Conservation (phyloP, 108 stramenopile genomes). For the Cafeteria roenbergensis region DNA sequence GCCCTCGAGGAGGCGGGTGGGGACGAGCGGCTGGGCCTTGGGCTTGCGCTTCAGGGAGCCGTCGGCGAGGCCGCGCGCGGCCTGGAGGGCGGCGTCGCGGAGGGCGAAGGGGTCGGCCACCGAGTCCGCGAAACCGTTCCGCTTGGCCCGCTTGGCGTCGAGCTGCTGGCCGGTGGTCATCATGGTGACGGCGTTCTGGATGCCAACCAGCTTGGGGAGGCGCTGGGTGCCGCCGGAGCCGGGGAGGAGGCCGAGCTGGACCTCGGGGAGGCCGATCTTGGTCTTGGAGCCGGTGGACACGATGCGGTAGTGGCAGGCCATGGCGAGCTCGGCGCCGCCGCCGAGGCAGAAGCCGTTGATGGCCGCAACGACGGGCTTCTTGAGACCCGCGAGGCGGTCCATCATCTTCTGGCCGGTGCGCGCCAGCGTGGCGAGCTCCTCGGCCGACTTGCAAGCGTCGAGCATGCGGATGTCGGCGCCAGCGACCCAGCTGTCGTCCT, state of each 20-base stretch:
- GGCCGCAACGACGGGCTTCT: slow-evolving; percentile 78
- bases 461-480: slow-evolving; percentile 98
- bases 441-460: slow-evolving; percentile 58
- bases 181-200: slow-evolving; percentile 59
- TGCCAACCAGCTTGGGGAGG: slow-evolving; percentile 70
- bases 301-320: slow-evolving; percentile 94
- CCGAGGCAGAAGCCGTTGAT: slow-evolving; percentile 90
- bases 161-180: slow-evolving; percentile 59
- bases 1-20: slow-evolving; percentile 73
- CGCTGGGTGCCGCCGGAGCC: slow-evolving; percentile 97
- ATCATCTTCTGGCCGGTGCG: slow-evolving; percentile 64
- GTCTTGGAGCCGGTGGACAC: slow-evolving; percentile 76
- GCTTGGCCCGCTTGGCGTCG: slow-evolving; percentile 62
- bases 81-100: slow-evolving; percentile 64
- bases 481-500: slow-evolving; percentile 88
- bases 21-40: slow-evolving; percentile 61
- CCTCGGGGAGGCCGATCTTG: slow-evolving; percentile 86
- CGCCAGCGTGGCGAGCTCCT: slow-evolving; percentile 61
- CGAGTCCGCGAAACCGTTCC: slow-evolving; percentile 88
- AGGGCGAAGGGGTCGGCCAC: slow-evolving; percentile 76
- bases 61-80: slow-evolving; percentile 63
- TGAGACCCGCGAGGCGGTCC: slow-evolving; percentile 60
- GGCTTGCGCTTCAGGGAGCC: slow-evolving; percentile 66
- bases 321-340: slow-evolving; percentile 96
- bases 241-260: slow-evolving; percentile 88